Base-by-base conservation (phyloP, 140 eudicot genomes). In the Stevia rebaudiana region DNA sequence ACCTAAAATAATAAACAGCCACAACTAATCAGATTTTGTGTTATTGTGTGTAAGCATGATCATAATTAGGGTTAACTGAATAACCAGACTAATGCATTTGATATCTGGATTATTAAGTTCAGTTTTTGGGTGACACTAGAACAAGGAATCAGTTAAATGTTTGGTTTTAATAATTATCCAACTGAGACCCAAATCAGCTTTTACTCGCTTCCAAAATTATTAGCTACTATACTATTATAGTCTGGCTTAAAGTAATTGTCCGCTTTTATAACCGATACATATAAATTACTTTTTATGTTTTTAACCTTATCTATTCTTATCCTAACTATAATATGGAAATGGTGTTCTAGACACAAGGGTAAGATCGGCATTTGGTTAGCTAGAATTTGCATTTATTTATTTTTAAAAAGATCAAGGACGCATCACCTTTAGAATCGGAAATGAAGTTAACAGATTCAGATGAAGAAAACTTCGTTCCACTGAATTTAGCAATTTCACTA, bases 391-490 rank as follows among this genome's bases (percentile, higher is more conserved):
- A 28, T 28, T 28, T 28, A 28, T 28, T 4, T 28, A n/a, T n/a
- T n/a, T n/a, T n/a, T n/a, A n/a, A 53, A 9, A 53, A 1, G n/a
- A 52, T 21, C 23, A 61, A 61, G 60, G 3, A 63, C 25, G 18
- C 16, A 68, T 28, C 79, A 94, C 97, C 94, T 65, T 71, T 74
- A 28, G 75, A 75, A 56, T 88, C 78, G 58, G 95, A 70, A 63
- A 69, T 73, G 58, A 94, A 82, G 67, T 69, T 67, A 25, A 94
- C 21, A 3, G 86, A 78, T 80, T 94, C 99, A 2, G 94, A 74
- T 28, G 80, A 42, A 47, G 95, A 85, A 70, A 83, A 88, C 76
- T 81, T 81, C 24, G 95, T 82, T 60, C 99, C 99, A 28, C 87
- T 83, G 59, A 82, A 82, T 74, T 88, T 94, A 43, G 99, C 95